Evolutionary conservation across 352 stramenopile species (phyloP), one percentile per base, ranked within the genome.

Genomic region (Achlya hypogyna): DNA sequence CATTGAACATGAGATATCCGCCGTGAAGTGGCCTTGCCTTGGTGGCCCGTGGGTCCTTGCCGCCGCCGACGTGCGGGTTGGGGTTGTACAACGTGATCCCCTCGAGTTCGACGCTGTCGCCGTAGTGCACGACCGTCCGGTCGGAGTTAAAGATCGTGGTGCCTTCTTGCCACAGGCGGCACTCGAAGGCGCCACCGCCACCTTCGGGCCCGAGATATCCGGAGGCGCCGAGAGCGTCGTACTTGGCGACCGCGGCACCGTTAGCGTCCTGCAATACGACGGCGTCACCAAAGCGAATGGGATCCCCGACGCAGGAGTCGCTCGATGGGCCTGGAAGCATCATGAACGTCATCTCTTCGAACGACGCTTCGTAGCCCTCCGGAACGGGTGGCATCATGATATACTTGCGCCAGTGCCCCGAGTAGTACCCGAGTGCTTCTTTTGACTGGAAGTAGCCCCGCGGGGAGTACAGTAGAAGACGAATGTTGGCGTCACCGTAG

Each of bases 1-100:
- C 85, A 40, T 94, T 91, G 51, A 90, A 94, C 85, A 94, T 94
- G 22, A 94, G 65, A 66, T 94, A 94, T 0, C 85, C 85, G 23
- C 85, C 82, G 29, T 59, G 16, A n/a, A 2, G 23, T 59, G 18
- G n/a, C 35, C 4, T 10, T 10, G 2, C 10, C 6, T 10, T 20
- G 49, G 12, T 56, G 25, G 12, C 10, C 49, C 49, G 31, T 9
- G 49, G 12, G 10, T 56, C 49, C 25, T 56, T 56, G 2, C 2
- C 10, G 2, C 25, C 2, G 12, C 16, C 49, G 2, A 20, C 10
- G 12, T 59, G 29, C 20, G 20, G 56, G 4, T 40, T 51, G 2
- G 56, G 29, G 29, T 64, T 53, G 71, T 94, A 89, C 22, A 94
- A 84, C 1, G 85, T 92, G 20, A 94, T 66, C 45, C 89, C 85